Percentiles rank a stretch among this genome's conserved stretches.
phyloP scores from a whole-genome alignment of 2,329 filamentous ascomycete genomes.

The Xylariaceae sp. region DNA sequence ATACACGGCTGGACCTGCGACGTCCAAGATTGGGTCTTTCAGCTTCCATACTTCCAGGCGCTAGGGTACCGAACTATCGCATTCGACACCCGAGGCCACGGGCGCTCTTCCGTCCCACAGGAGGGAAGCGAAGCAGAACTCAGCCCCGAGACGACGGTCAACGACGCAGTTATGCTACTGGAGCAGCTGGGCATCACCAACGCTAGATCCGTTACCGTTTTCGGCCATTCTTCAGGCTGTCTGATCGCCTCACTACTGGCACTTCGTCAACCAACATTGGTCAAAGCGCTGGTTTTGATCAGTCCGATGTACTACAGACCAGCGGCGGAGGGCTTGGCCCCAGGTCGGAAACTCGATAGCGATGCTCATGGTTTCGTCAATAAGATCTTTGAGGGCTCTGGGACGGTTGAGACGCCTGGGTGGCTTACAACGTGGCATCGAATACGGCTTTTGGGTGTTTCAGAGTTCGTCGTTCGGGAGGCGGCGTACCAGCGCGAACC shows the following conservation, averaged over 20 bases:
- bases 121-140: slow-evolving; percentile 1
- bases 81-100: slow-evolving; percentile 12
- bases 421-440: slow-evolving; percentile 17
- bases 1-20: slow-evolving; percentile 15
- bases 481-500: neutral
- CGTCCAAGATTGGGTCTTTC: slow-evolving; percentile 11
- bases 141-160: slow-evolving; percentile 6
- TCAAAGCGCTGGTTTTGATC: slow-evolving; percentile 6
- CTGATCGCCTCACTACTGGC: neutral
- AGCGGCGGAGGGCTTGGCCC: too few species aligned
- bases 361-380: too few species aligned
- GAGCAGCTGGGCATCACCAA: slow-evolving; percentile 1
- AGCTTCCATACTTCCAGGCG: slow-evolving; percentile 14
- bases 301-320: slow-evolving; percentile 10
- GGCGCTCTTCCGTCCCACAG: slow-evolving; percentile 6
- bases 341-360: too few species aligned
- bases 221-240: neutral
- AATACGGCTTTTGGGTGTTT: slow-evolving; percentile 6
- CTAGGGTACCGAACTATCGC: slow-evolving; percentile 14
- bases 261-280: neutral
- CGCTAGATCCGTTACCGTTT: neutral
- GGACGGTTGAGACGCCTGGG: too few species aligned
- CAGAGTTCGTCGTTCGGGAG: slow-evolving; percentile 4
- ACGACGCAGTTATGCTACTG: slow-evolving; percentile 8
- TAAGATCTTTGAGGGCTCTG: too few species aligned